These are phyloP conservation scores for Pyrenochaeta sp. DNA, from an alignment of 2,329 filamentous ascomycete species.

Conservation along the genomic window DNA sequence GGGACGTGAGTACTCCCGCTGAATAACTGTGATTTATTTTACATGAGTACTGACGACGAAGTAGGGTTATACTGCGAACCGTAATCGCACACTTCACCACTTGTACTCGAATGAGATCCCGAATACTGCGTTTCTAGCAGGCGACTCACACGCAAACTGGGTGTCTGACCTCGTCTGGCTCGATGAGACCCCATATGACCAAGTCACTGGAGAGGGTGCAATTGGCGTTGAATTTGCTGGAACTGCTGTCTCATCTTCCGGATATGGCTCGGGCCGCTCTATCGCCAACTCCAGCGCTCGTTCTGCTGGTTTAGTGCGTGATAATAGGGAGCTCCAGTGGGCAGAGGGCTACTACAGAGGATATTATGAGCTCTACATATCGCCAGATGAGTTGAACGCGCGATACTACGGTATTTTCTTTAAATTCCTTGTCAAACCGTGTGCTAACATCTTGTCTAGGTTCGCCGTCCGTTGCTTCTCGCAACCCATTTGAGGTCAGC, in stretches of 20 bases:
- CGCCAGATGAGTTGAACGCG: conserved; percentile 63
- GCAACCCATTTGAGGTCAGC: conserved; percentile 69
- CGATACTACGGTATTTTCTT: conserved; percentile 63
- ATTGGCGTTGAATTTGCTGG: conserved; percentile 64
- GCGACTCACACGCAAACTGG: conserved; percentile 72
- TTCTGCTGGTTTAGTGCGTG: conserved; percentile 45
- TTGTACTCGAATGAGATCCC: conserved; percentile 70
- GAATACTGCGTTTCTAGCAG: conserved; percentile 75
- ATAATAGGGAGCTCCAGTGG: conserved; percentile 73
- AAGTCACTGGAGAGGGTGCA: conserved; percentile 45
- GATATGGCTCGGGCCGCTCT: conserved; percentile 38
- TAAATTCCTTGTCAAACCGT: not conserved
- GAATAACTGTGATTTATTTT: too few relatives aligned
- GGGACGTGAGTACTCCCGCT: conserved; percentile 55
- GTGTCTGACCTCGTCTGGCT: conserved; percentile 53
- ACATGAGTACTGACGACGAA: not conserved
- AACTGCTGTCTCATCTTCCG: conserved; percentile 68
- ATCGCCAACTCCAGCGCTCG: conserved; percentile 56
- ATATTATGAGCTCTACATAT: conserved; percentile 70
- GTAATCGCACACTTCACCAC: conserved; percentile 72
- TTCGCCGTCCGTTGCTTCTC: conserved; percentile 62
- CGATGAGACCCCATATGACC: conserved; percentile 47
- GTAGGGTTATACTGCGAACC: conserved; percentile 70
- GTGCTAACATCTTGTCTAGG: conserved; percentile 16
- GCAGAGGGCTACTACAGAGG: conserved; percentile 75